Percentiles rank a stretch among this genome's conserved stretches.
Conservation (phyloP, 2,329 filamentous ascomycete genomes). For the Fusarium lyarnte region DNA sequence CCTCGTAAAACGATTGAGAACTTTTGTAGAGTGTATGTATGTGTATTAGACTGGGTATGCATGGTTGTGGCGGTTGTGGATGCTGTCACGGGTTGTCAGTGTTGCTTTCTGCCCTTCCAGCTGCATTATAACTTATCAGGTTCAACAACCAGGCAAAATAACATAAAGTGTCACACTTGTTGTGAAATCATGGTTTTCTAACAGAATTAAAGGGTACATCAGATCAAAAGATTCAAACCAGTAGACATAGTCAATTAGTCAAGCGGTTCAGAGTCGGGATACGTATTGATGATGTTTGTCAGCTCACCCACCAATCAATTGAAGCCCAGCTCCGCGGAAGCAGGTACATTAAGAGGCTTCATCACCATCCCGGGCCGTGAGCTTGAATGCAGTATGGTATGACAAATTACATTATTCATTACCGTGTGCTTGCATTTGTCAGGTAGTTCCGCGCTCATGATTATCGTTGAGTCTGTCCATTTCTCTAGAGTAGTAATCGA, state of each 20-base stretch:
- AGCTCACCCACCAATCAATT: background rate
- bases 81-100: background rate
- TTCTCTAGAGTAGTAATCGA: background rate
- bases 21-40: accelerated
- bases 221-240: background rate
- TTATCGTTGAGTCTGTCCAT: accelerated
- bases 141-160: no score
- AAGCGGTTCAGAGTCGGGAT: background rate
- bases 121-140: no score
- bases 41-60: background rate
- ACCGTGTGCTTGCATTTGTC: accelerated
- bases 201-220: no score
- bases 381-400: no score
- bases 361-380: no score
- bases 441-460: background rate
- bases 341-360: background rate
- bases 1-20: background rate
- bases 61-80: background rate
- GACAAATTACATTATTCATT: background rate
- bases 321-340: background rate
- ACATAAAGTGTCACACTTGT: no score
- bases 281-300: background rate
- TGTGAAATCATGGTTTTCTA: no score
- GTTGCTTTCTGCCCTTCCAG: no score
- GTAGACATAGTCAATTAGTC: background rate